Percentiles rank a stretch among this genome's conserved stretches.
Conservation (phyloP, 106 monocot species). For the Hemerocallis citrina region DNA sequence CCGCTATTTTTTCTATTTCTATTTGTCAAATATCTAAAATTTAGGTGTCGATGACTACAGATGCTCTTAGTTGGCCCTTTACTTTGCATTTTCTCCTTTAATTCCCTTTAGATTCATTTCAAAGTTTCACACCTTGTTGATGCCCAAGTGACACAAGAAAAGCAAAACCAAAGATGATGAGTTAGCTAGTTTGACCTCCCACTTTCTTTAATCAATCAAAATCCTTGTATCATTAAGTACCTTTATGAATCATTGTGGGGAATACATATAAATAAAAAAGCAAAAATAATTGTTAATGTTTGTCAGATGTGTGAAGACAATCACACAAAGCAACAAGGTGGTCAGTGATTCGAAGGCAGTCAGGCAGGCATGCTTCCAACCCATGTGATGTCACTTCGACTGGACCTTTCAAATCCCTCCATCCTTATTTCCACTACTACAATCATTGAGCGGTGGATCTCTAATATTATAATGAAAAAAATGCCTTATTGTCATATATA, state of each 20-base stretch:
- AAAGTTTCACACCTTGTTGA: not conserved
- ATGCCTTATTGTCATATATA: too few species aligned
- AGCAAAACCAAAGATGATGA: not conserved
- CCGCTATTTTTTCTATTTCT: too few species aligned
- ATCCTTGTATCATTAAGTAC: too few species aligned
- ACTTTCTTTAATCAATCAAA: not conserved
- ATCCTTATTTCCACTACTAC: not conserved
- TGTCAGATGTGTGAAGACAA: not conserved
- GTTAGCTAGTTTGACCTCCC: constrained; percentile 1
- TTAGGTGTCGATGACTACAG: too few species aligned
- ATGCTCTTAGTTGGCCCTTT: not conserved
- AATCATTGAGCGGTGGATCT: constrained; percentile 1
- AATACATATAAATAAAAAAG: too few species aligned
- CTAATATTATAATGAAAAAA: too few species aligned
- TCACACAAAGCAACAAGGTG: too few species aligned
- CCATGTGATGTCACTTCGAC: not conserved
- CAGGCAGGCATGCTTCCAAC: not conserved
- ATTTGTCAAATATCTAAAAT: too few species aligned
- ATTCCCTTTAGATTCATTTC: not conserved
- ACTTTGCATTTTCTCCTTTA: not conserved
- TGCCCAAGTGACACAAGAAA: not conserved
- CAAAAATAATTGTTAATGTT: not conserved
- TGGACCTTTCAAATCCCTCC: not conserved
- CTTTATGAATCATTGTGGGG: too few species aligned
- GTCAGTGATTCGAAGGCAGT: not conserved